phyloP scores from a whole-genome alignment of 2,329 filamentous ascomycete genomes.

The Pseudogymnoascus sp. region DNA sequence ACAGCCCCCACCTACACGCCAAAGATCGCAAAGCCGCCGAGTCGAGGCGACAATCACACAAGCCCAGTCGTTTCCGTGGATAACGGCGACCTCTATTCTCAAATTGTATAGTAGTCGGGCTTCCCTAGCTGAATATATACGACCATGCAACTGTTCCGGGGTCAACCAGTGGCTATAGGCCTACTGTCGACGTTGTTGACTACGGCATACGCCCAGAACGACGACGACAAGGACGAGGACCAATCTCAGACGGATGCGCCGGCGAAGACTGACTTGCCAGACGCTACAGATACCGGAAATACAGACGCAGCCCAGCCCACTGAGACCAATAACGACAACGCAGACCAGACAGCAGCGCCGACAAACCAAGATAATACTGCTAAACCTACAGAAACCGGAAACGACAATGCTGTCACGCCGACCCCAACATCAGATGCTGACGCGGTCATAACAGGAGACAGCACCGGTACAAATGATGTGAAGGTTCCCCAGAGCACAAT shows the following conservation, averaged over 20 bases:
- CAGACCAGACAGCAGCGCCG: constrained; percentile 18
- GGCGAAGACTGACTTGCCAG: not conserved
- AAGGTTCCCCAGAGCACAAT: constrained; percentile 14
- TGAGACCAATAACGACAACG: constrained; percentile 13
- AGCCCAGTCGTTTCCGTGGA: not conserved
- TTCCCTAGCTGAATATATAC: not conserved
- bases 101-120: not conserved
- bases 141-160: constrained; percentile 1
- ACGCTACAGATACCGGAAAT: constrained; percentile 9
- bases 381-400: not conserved
- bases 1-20: not conserved
- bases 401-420: not conserved
- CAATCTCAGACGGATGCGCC: not conserved
- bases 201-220: not conserved
- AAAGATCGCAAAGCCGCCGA: not conserved
- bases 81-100: not conserved
- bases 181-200: constrained; percentile 2
- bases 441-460: constrained; percentile 16
- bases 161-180: not conserved
- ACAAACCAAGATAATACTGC: constrained; percentile 8
- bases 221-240: not conserved
- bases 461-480: constrained; percentile 3
- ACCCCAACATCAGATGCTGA: not conserved
- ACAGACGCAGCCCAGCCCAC: constrained; percentile 18
- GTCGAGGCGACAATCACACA: constrained; percentile 1